A percentile compares a stretch with the other conserved stretches of the same genome.
phyloP scores from a whole-genome alignment of 345 rosid genomes.

The Eucalyptus sp. region DNA sequence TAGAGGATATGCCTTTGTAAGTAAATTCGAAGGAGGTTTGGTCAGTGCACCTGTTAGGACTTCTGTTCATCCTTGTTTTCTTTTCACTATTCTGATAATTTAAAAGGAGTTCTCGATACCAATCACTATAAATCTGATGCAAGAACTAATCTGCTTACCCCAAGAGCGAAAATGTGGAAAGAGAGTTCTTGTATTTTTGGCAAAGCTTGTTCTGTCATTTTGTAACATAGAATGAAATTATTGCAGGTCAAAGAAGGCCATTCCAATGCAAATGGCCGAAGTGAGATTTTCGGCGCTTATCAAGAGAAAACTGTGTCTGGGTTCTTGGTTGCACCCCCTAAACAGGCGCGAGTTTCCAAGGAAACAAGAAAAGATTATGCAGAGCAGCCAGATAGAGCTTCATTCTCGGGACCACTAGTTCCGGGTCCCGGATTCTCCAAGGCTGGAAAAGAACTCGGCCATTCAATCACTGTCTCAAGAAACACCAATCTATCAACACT shows the following conservation, averaged over 20 bases:
- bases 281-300: not conserved
- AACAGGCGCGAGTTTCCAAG: slow-evolving; percentile 14
- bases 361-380: slow-evolving; percentile 21
- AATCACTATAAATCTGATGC: not conserved
- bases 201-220: not conserved
- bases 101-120: not conserved
- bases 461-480: slow-evolving; percentile 2
- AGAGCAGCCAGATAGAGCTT: slow-evolving; percentile 19
- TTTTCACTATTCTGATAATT: not conserved
- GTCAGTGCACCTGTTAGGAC: not conserved
- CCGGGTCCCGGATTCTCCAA: slow-evolving; percentile 20
- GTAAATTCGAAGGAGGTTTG: not conserved
- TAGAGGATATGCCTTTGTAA: not conserved
- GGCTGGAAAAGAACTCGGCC: slow-evolving; percentile 14
- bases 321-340: slow-evolving; percentile 18
- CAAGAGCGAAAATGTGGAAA: not conserved
- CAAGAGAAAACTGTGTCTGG: slow-evolving; percentile 24
- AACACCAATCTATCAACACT: slow-evolving; percentile 23
- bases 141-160: not conserved
- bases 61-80: not conserved
- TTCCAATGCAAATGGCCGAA: not conserved
- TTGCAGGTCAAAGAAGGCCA: not conserved
- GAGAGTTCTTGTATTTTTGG: not conserved
- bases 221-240: not conserved
- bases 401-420: slow-evolving; percentile 53